Evolutionary conservation across 2,329 filamentous ascomycete species (phyloP).

Genomic region (Cordyceps tenuipes): DNA sequence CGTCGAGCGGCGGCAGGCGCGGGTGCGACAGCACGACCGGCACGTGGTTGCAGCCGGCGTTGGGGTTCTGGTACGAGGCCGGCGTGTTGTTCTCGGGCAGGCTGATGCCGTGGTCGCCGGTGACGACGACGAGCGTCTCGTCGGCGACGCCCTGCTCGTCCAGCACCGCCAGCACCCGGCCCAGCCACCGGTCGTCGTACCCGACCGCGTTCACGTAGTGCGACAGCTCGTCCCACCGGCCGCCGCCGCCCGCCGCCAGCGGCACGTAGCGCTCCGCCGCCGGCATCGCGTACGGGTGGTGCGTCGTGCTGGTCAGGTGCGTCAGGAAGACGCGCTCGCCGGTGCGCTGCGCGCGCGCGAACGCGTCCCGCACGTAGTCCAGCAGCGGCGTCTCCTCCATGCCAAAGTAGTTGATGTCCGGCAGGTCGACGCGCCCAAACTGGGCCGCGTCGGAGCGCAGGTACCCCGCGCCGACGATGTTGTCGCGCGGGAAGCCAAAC

Average conservation of each 20-base stretch:
- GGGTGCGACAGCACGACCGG: constrained; percentile 27
- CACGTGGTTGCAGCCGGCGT: constrained; percentile 25
- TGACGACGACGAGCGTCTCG: constrained; percentile 25
- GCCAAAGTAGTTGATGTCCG: constrained; percentile 28
- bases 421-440: constrained; percentile 21
- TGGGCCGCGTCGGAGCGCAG: constrained; percentile 21
- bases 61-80: constrained; percentile 26
- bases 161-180: constrained; percentile 21
- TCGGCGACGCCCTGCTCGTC: constrained; percentile 25
- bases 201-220: constrained; percentile 26
- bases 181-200: constrained; percentile 27
- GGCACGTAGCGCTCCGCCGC: constrained; percentile 21
- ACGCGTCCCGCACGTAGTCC: constrained; percentile 26
- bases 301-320: constrained; percentile 29
- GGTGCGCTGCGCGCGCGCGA: constrained; percentile 21
- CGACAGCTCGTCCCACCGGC: constrained; percentile 18
- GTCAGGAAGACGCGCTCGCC: constrained; percentile 26
- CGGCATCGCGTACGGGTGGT: constrained; percentile 25
- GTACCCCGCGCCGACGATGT: constrained; percentile 22
- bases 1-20: constrained; percentile 22
- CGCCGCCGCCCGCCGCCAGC: constrained; percentile 19
- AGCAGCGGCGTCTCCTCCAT: constrained; percentile 24
- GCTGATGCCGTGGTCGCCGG: constrained; percentile 26
- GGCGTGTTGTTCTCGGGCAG: constrained; percentile 23
- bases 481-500: constrained; percentile 24